phyloP scores from a whole-genome alignment of 345 rosid species.

The Eucalyptus marginata region DNA sequence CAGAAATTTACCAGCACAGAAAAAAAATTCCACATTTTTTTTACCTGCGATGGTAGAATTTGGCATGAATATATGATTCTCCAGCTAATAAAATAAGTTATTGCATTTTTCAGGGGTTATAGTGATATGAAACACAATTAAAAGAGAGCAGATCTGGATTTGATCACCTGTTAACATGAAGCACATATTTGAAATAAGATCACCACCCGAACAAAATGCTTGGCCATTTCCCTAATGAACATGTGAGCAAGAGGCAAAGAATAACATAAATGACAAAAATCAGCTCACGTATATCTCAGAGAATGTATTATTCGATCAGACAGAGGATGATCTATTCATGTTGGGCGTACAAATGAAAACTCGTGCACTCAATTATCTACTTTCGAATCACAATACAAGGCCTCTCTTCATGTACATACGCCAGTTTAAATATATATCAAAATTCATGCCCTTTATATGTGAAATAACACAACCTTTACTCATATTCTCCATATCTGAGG shows the following conservation, averaged over 20 bases:
- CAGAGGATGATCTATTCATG: background rate
- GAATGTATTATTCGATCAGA: background rate
- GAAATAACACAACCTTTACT: background rate
- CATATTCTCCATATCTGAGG: accelerated
- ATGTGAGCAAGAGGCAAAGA: background rate
- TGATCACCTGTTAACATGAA: background rate
- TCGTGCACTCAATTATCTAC: background rate
- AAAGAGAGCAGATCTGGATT: background rate
- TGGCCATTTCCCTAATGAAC: background rate
- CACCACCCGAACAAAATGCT: background rate
- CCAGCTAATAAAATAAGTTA: background rate
- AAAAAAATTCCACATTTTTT: too few species aligned
- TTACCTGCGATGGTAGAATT: too few species aligned
- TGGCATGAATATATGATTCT: background rate
- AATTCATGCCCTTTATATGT: background rate
- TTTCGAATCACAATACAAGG: background rate
- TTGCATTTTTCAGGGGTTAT: background rate
- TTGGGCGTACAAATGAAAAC: background rate
- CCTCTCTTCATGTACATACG: background rate
- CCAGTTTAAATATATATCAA: accelerated
- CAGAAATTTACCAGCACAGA: background rate
- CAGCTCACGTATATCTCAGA: background rate
- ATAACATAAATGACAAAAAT: background rate
- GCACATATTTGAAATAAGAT: background rate
- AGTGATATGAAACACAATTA: background rate